Evolutionary conservation across 352 stramenopile species (phyloP), one percentile per base, ranked within the genome.

Genomic region (Pseudoperonospora humuli): DNA sequence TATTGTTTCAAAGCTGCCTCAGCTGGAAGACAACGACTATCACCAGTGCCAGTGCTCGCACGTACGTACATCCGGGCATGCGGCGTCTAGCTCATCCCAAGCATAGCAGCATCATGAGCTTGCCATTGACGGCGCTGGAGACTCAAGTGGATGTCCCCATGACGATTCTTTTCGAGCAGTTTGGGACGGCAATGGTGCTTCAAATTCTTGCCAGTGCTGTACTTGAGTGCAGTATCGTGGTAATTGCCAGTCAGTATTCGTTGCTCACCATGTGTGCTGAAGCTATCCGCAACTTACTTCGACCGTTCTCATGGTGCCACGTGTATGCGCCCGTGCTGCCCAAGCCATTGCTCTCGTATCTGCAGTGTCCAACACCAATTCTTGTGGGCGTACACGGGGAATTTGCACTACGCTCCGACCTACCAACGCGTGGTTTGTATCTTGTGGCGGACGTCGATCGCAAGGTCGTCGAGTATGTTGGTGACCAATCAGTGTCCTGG

Each of bases 341-440:
- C 3, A 81, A 89, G 54, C 54, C 75, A 26, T 56, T 96, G 31
- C 65, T 94, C 3, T 90, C 84, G 19, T 92, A 94, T 33, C 67
- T 96, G 21, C 80, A 96, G 48, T 94, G 83, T 17, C 85, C 85
- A n/a, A 93, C 84, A 28, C 84, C 84, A 7, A 94, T 95, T 54
- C 63, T 96, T 23, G 79, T 94, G 2, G 85, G 85, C 17, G 57
- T 95, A 1, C 83, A 96, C 45, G 85, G 72, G 17, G 60, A 63
- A 14, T 87, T 79, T 50, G 75, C 73, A 2, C 39, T 69, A 8
- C 69, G 77, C 15, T 64, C 53, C 2, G 71, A 85, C 29, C 44
- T 92, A 2, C 76, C 80, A 7, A 75, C 70, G 3, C 66, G 70
- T 11, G 74, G 76, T 2, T 83, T 86, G n/a, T 84, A 79, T 49